Percentiles rank a stretch among this genome's conserved stretches.
Evolutionary conservation across 345 rosid genomes (phyloP).

Genomic region (Litchi chinensis): DNA sequence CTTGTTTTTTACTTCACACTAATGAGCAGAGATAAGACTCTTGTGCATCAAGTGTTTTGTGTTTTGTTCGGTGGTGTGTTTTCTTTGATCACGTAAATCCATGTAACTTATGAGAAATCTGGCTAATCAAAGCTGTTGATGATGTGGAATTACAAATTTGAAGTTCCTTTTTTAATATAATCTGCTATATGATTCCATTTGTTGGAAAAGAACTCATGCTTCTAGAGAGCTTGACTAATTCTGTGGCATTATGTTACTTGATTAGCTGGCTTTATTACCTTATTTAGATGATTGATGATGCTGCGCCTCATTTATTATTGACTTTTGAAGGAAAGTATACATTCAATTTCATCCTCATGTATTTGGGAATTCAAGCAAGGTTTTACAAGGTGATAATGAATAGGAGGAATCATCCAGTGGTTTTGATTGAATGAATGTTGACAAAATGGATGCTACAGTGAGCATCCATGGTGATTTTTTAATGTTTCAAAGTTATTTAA

Average conservation of each 20-base stretch:
- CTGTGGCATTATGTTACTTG: no score
- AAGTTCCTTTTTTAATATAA: no score
- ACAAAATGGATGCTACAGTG: background rate
- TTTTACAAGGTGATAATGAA: no score
- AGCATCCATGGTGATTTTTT: slow-evolving; percentile 3
- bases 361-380: background rate
- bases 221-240: no score
- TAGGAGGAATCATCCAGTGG: no score
- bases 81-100: background rate
- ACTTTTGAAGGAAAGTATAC: background rate
- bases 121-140: background rate
- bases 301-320: background rate
- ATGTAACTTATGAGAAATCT: background rate
- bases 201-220: background rate
- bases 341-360: background rate
- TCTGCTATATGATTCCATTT: background rate
- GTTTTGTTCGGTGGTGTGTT: background rate
- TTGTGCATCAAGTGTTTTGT: background rate
- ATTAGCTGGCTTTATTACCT: no score
- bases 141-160: background rate
- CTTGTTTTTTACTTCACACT: background rate
- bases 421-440: no score
- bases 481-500: no score
- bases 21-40: background rate
- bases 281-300: no score